These are phyloP conservation scores for Poa pratensis DNA, from an alignment of 176 grass and related monocot genomes.

Conservation along the genomic window DNA sequence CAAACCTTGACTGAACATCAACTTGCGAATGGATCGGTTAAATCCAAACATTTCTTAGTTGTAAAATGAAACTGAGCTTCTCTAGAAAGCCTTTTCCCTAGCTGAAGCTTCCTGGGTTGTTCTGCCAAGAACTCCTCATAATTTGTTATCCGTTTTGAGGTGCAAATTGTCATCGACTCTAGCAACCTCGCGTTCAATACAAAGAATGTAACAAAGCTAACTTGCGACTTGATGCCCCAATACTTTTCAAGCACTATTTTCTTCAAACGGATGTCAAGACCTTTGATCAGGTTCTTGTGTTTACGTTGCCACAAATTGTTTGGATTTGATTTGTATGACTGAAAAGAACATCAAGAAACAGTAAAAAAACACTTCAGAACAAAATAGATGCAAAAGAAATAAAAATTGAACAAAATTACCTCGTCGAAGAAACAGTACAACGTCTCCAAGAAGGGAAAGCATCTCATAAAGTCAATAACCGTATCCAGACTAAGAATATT, in stretches of 20 bases:
- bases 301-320: neutral
- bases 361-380: neutral
- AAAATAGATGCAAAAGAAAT: neutral
- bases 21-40: neutral
- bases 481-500: neutral
- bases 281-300: neutral
- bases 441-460: conserved; percentile 5
- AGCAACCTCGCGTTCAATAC: neutral
- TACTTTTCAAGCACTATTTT: neutral
- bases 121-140: neutral
- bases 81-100: neutral
- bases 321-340: neutral
- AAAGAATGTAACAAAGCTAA: conserved; percentile 5
- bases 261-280: conserved; percentile 1
- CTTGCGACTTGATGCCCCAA: neutral
- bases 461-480: neutral
- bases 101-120: neutral
- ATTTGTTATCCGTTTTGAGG: neutral
- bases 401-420: neutral
- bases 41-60: neutral
- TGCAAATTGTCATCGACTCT: neutral
- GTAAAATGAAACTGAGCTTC: neutral
- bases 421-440: neutral
- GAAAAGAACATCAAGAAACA: neutral
- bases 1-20: neutral